Base-by-base conservation (phyloP, 495 filamentous ascomycete genomes). In the Aspergillus biplanus region DNA sequence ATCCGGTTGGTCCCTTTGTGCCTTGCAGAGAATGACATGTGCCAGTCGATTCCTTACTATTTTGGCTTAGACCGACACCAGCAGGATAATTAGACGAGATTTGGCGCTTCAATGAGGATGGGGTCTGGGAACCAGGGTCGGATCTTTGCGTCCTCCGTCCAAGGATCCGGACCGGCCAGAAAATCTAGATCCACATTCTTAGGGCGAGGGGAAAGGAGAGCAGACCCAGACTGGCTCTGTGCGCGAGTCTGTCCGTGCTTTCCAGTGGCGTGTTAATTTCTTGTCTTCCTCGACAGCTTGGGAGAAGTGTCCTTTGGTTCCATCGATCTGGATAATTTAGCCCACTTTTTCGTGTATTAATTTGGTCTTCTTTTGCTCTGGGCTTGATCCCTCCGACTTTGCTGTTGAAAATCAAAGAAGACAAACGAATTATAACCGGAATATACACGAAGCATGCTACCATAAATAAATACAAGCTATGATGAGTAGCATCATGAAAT, bases 241-340 rank as follows among this genome's bases (percentile, higher is more conserved):
- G 63, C 63, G 57, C 59, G 32, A 42, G 42, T 58, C 46, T 35
- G 59, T 66, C 59, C 50, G 59, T 66, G 64, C 59, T 65, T 44
- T 50, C 27, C 46, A 12, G n/a, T 33, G 33, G 50, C 15, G 33
- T 58, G 27, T 53, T 55, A 44, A 39, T 59, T 47, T 56, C 32
- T 56, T 18, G 34, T 46, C 44, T 50, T 12, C 9, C 49, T 54
- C 58, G 33, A 34, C 47, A 39, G 39, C 21, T 39, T 21, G 39
- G 50, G 47, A 16, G 49, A 52, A 13, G 18, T 27, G 32, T 60
- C 21, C 58, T 52, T 60, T 52, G 58, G 58, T 60, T 60, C 58
- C 58, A 60, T 60, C 58, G 48, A 60, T 60, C 58, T 61, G 58
- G 58, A 27, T 53, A 31, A 33, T 44, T 49, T 18, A 48, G 8